Conservation (phyloP, 2,329 filamentous ascomycete genomes). For the Plectosphaerella cucumerina region DNA sequence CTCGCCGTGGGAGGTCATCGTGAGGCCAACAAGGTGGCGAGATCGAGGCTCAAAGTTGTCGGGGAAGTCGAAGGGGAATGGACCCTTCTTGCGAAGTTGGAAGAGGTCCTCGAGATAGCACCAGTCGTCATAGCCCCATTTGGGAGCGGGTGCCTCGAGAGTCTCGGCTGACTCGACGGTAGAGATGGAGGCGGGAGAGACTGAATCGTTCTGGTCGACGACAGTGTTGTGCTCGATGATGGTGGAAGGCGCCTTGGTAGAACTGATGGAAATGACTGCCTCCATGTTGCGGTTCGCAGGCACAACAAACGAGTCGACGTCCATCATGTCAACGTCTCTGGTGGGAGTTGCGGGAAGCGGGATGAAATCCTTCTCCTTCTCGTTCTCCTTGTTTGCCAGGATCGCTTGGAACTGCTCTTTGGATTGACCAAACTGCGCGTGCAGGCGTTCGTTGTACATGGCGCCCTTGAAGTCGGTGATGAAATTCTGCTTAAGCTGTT, state of each 20-base stretch:
- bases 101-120: constrained; percentile 46
- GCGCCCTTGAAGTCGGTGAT: not conserved
- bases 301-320: not conserved
- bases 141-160: constrained; percentile 24
- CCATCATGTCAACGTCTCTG: not conserved
- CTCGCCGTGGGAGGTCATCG: constrained; percentile 41
- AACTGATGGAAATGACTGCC: not conserved
- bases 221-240: not conserved
- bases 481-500: not conserved
- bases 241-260: not conserved
- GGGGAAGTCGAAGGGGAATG: constrained; percentile 29
- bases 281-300: not conserved
- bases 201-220: not conserved
- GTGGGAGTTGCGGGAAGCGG: too few relatives aligned
- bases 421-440: not conserved
- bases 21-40: constrained; percentile 40
- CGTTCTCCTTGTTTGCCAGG: not conserved
- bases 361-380: too few relatives aligned
- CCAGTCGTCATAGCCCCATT: constrained; percentile 52
- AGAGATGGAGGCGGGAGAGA: not conserved
- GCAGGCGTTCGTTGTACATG: not conserved
- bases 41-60: constrained; percentile 20
- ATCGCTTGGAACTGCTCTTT: not conserved
- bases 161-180: not conserved
- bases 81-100: constrained; percentile 39